These are phyloP conservation scores for Boletus semigastroideus DNA, from an alignment of 1,284 basidiomycete species.

Conservation along the genomic window DNA sequence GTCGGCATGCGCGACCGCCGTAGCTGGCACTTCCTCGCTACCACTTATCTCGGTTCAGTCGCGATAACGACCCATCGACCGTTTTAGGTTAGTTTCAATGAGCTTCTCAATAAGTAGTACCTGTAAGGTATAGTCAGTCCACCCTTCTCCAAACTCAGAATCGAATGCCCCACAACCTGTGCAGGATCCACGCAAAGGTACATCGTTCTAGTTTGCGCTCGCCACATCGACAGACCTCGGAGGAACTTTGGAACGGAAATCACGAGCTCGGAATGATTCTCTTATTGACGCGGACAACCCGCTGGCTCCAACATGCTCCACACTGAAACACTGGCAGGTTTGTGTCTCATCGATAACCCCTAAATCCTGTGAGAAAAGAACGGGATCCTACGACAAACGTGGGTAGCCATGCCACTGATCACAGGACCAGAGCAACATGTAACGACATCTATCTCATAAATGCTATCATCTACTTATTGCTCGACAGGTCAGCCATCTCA, in stretches of 20 bases:
- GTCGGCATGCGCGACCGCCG: conserved; percentile 7
- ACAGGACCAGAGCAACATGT: not conserved
- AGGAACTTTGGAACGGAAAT: not conserved
- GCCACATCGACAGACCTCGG: not conserved
- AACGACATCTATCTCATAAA: conserved; percentile 10
- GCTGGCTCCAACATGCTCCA: not conserved
- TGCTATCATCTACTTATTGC: conserved; percentile 2
- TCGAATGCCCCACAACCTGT: not conserved
- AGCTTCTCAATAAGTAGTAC: not conserved
- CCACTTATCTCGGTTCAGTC: conserved; percentile 1
- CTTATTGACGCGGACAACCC: too few species aligned
- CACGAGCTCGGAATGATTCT: too few species aligned
- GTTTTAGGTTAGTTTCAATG: conserved; percentile 1
- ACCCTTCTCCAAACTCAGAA: not conserved
- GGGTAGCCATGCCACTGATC: conserved; percentile 11
- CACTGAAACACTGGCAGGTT: conserved; percentile 4
- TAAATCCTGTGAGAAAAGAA: conserved; percentile 15
- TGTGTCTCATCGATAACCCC: not conserved
- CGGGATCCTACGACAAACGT: conserved; percentile 13
- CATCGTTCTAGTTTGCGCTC: not conserved
- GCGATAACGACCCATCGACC: not conserved
- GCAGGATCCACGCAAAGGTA: not conserved
- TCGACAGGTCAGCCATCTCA: conserved; percentile 5
- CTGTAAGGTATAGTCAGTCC: not conserved
- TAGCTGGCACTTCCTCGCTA: not conserved